Conservation (phyloP, 208 protist genomes). For the Leishmania major region DNA sequence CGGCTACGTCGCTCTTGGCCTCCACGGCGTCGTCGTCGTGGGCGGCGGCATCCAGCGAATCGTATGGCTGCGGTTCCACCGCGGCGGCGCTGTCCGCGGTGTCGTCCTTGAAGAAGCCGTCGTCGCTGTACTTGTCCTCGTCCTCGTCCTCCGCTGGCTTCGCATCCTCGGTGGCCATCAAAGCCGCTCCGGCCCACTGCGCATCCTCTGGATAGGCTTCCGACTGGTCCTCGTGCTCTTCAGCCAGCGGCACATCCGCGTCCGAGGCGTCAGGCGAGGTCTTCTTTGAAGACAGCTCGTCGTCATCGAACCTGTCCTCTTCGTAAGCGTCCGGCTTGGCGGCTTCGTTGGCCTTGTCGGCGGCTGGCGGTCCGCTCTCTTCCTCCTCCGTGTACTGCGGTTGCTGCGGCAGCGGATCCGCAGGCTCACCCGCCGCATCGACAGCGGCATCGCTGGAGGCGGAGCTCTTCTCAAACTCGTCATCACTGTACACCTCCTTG, state of each 20-base stretch:
- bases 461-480: neutral
- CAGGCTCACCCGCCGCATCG: neutral
- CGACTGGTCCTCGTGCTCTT: neutral
- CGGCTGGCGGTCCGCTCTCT: neutral
- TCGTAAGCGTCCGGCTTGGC: slow-evolving; percentile 8
- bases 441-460: neutral
- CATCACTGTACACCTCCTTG: slow-evolving; percentile 7
- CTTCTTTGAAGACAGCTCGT: neutral
- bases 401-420: neutral
- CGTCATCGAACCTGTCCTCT: slow-evolving; percentile 19
- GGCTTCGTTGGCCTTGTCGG: neutral
- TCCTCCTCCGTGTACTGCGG: slow-evolving; percentile 4
- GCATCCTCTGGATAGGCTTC: neutral
- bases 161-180: neutral
- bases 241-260: neutral
- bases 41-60: neutral
- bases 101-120: slow-evolving; percentile 13
- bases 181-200: too few relatives aligned
- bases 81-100: neutral
- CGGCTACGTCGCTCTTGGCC: neutral
- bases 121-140: slow-evolving; percentile 7
- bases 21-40: slow-evolving; percentile 9
- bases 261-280: neutral
- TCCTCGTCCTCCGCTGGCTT: neutral
- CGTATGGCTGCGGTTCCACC: too few relatives aligned